These are phyloP conservation scores for Triangularia verruculosa DNA, from an alignment of 2,329 filamentous ascomycete species.

Conservation along the genomic window DNA sequence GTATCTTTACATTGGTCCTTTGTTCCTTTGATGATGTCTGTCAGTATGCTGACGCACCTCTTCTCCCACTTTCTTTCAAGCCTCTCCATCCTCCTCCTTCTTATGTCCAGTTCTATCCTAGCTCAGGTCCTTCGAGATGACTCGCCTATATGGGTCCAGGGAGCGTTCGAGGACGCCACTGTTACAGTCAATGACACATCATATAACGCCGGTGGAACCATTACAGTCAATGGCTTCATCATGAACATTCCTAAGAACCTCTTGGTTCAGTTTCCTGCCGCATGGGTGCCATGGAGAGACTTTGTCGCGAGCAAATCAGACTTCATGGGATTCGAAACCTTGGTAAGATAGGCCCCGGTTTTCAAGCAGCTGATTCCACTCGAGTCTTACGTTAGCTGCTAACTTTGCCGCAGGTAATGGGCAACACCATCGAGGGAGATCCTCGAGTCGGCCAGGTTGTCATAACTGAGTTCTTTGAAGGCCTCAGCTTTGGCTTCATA, in stretches of 20 bases:
- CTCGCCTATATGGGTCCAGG: constrained; percentile 35
- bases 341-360: constrained; percentile 25
- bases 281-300: constrained; percentile 43
- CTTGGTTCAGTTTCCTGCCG: constrained; percentile 46
- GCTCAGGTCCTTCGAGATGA: constrained; percentile 27
- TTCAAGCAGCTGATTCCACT: neutral
- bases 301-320: constrained; percentile 33
- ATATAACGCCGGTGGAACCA: constrained; percentile 44
- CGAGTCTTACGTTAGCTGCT: too few species aligned
- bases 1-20: neutral
- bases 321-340: constrained; percentile 36
- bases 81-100: constrained; percentile 8
- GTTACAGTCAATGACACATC: constrained; percentile 27
- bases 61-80: neutral
- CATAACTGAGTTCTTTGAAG: constrained; percentile 36
- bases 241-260: constrained; percentile 48
- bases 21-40: neutral
- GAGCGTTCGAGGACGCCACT: constrained; percentile 33
- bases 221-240: constrained; percentile 42
- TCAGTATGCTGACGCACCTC: neutral
- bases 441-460: constrained; percentile 34
- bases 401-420: constrained; percentile 31
- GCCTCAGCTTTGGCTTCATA: constrained; percentile 35
- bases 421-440: constrained; percentile 35
- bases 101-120: too few species aligned